Conservation (phyloP, 164 flowering plant species). For the Piper longum region DNA sequence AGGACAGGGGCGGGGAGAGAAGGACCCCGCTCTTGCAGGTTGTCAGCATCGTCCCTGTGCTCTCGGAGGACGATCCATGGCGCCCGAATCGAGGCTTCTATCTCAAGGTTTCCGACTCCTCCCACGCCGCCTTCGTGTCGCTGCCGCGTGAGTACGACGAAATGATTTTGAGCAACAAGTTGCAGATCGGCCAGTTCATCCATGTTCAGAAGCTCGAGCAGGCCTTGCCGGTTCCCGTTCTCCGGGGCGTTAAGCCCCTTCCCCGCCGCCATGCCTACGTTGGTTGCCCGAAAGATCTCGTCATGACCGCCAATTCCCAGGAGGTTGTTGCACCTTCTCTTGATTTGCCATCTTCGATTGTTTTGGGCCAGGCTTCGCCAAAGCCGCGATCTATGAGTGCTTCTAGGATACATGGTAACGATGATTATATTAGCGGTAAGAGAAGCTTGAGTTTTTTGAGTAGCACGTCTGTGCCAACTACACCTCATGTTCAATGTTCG, state of each 20-base stretch:
- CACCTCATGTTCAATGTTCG: constrained; percentile 1
- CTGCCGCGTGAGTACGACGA: constrained; percentile 46
- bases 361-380: not conserved
- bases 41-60: constrained; percentile 45
- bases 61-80: constrained; percentile 42
- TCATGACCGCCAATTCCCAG: constrained; percentile 7
- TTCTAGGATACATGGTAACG: constrained; percentile 12
- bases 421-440: not conserved
- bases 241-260: constrained; percentile 34
- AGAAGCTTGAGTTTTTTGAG: not conserved
- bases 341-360: not conserved
- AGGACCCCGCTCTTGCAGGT: constrained; percentile 42
- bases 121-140: constrained; percentile 46
- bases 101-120: constrained; percentile 54
- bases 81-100: constrained; percentile 52
- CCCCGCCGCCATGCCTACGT: constrained; percentile 43
- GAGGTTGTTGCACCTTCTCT: constrained; percentile 1
- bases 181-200: constrained; percentile 63
- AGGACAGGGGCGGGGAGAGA: constrained; percentile 6
- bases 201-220: constrained; percentile 37
- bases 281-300: constrained; percentile 43
- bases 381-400: constrained; percentile 25
- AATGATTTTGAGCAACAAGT: constrained; percentile 32
- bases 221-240: constrained; percentile 43
- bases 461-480: constrained; percentile 4